These are phyloP conservation scores for Huntiella savannae DNA, from an alignment of 2,329 filamentous ascomycete species.

Conservation along the genomic window DNA sequence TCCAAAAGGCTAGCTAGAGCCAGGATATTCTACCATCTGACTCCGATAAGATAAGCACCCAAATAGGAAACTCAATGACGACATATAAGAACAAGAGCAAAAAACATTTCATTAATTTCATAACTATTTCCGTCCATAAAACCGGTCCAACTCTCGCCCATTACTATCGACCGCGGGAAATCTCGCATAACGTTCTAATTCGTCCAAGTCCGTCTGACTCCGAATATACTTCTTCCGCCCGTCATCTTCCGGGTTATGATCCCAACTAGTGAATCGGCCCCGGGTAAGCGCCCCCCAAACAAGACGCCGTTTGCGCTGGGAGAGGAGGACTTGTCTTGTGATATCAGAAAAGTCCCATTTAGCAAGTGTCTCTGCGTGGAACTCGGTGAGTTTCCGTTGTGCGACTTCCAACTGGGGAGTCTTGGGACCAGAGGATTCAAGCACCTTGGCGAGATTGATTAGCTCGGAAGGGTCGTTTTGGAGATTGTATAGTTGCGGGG, in stretches of 20 bases:
- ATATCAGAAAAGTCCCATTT: constrained; percentile 73
- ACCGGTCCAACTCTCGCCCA: constrained; percentile 27
- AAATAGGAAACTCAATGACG: constrained; percentile 3
- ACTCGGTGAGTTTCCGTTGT: constrained; percentile 38
- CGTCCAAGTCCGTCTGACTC: constrained; percentile 61
- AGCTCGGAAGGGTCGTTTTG: constrained; percentile 55
- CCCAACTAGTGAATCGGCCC: constrained; percentile 66
- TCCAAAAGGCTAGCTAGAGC: background rate
- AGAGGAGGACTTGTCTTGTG: constrained; percentile 51
- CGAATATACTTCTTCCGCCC: constrained; percentile 65
- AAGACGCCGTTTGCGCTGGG: constrained; percentile 60
- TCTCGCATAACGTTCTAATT: constrained; percentile 57
- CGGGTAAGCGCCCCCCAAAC: constrained; percentile 63
- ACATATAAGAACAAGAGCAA: background rate
- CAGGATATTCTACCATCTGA: background rate
- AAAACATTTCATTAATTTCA: background rate
- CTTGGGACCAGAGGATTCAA: constrained; percentile 18
- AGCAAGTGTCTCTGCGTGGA: constrained; percentile 50
- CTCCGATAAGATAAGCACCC: background rate
- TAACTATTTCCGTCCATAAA: constrained; percentile 2
- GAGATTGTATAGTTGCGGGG: constrained; percentile 70
- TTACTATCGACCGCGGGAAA: constrained; percentile 45
- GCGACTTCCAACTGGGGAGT: constrained; percentile 22
- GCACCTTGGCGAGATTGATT: constrained; percentile 44
- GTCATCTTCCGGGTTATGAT: constrained; percentile 58